Percentiles rank a stretch among this genome's conserved stretches.
phyloP scores from a whole-genome alignment of 257 asterid genomes.

The Penstemon newberryi region DNA sequence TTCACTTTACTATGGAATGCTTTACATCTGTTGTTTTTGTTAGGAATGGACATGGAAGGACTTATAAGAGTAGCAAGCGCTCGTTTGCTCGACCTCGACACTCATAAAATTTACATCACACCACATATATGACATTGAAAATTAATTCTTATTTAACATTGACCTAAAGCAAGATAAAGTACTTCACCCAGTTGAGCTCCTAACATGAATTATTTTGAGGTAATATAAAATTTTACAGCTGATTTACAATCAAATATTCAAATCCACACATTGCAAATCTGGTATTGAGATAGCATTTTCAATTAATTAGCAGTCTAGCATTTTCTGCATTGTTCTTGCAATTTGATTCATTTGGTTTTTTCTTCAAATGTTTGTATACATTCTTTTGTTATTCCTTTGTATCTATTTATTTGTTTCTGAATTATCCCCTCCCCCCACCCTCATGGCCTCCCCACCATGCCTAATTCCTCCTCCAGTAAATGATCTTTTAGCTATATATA shows the following conservation, averaged over 20 bases:
- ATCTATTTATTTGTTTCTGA: not conserved
- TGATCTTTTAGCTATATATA: slow-evolving; percentile 16
- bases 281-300: not conserved
- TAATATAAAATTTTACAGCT: not conserved
- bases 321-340: not conserved
- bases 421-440: too few relatives aligned
- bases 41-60: not conserved
- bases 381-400: slow-evolving; percentile 1
- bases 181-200: slow-evolving; percentile 4
- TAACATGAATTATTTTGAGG: not conserved
- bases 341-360: slow-evolving; percentile 9
- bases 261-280: slow-evolving; percentile 4
- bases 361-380: not conserved
- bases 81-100: not conserved
- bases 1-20: not conserved
- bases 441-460: not conserved
- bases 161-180: slow-evolving; percentile 1
- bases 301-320: not conserved
- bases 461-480: slow-evolving; percentile 6
- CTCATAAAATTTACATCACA: not conserved
- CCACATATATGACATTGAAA: not conserved
- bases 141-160: not conserved
- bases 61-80: not conserved
- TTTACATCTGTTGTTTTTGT: not conserved
- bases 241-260: not conserved